Percentiles rank a stretch among this genome's conserved stretches.
phyloP scores from a whole-genome alignment of 305 asterid genomes.

The Rubia peregrina region DNA sequence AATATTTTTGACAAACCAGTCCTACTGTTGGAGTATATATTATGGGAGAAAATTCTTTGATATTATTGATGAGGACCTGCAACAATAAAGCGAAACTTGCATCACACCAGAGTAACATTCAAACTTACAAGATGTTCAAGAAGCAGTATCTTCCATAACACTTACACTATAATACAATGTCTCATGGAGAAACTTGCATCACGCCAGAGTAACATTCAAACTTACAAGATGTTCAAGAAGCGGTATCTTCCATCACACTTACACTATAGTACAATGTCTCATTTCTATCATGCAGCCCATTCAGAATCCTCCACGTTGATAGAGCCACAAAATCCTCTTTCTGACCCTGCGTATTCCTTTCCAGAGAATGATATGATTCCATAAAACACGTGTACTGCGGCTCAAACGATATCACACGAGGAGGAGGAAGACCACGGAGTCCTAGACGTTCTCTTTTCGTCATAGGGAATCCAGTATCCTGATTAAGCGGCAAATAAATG shows the following conservation, averaged over 20 bases:
- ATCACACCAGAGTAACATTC: constrained; percentile 10
- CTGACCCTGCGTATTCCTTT: constrained; percentile 82
- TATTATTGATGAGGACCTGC: constrained; percentile 90
- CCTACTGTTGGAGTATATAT: constrained; percentile 99
- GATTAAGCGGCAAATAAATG: constrained; percentile 24
- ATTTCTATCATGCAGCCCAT: constrained; percentile 94
- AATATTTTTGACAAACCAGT: constrained; percentile 94
- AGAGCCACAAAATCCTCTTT: constrained; percentile 50
- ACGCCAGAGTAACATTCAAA: constrained; percentile 6
- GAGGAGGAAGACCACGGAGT: constrained; percentile 96
- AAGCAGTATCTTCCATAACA: too few relatives aligned
- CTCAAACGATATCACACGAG: constrained; percentile 95
- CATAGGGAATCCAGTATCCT: constrained; percentile 96
- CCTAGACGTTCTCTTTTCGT: constrained; percentile 97
- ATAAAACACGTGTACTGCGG: constrained; percentile 93
- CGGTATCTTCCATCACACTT: constrained; percentile 32
- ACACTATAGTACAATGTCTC: constrained; percentile 96
- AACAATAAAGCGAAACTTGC: constrained; percentile 19
- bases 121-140: constrained; percentile 9
- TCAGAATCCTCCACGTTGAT: constrained; percentile 96
- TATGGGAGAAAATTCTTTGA: constrained; percentile 80
- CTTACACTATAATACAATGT: too few relatives aligned
- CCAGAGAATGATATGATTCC: constrained; percentile 94
- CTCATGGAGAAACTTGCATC: constrained; percentile 19
- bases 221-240: constrained; percentile 8